These are phyloP conservation scores for Aegilops speltoides DNA, from an alignment of 176 grass and related monocot genomes.

Conservation along the genomic window DNA sequence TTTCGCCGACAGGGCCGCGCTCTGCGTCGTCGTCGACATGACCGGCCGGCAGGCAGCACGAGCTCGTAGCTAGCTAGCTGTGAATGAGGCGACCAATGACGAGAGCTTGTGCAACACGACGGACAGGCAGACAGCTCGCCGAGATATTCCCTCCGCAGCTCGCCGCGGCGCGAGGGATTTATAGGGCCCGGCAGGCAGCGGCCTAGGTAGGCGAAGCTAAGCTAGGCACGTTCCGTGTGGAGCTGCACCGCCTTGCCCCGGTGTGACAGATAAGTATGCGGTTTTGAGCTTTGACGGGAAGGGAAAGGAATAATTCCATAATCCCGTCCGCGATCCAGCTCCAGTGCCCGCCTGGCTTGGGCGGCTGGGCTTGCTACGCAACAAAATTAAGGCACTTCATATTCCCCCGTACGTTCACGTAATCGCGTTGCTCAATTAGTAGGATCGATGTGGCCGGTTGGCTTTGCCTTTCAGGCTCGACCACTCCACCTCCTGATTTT, in stretches of 20 bases:
- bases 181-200: constrained; percentile 27
- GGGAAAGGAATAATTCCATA: constrained; percentile 38
- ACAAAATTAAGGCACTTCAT: not conserved
- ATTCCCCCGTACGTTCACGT: not conserved
- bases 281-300: constrained; percentile 29
- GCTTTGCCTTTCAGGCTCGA: not conserved
- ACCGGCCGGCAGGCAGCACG: too few relatives aligned
- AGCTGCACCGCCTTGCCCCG: not conserved
- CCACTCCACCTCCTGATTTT: not conserved
- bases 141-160: not conserved
- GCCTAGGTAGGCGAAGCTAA: not conserved
- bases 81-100: not conserved
- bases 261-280: constrained; percentile 30
- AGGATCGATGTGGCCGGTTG: not conserved
- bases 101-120: not conserved
- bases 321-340: not conserved
- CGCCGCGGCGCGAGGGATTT: not conserved
- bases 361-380: not conserved
- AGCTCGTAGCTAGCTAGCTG: not conserved
- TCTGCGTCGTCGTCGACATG: constrained; percentile 31
- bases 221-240: constrained; percentile 40
- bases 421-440: not conserved
- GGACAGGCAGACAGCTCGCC: not conserved
- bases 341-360: not conserved
- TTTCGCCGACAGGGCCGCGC: not conserved